Evolutionary conservation across 768 basidiomycete genomes (phyloP).

Genomic region (Sarcodon aspratus): DNA sequence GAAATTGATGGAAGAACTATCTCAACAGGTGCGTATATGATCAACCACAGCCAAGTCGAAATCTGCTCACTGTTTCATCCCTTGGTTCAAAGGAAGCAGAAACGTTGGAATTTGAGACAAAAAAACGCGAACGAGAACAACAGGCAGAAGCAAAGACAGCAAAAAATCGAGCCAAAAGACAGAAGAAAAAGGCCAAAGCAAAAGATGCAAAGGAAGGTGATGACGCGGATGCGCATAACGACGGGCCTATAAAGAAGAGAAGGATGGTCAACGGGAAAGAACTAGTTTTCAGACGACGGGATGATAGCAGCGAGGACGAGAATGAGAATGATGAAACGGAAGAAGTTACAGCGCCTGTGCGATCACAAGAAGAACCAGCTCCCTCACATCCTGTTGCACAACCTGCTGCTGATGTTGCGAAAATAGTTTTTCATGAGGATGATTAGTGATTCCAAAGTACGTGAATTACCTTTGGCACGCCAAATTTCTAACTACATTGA

Average conservation of each 20-base stretch:
- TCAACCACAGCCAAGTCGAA: background rate
- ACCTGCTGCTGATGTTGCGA: slow-evolving; percentile 22
- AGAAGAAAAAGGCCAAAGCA: slow-evolving; percentile 78
- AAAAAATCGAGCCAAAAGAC: slow-evolving; percentile 89
- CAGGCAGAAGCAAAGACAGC: slow-evolving; percentile 79
- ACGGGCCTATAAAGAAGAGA: slow-evolving; percentile 61
- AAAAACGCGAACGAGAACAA: slow-evolving; percentile 60
- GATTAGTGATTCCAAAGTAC: slow-evolving; percentile 16
- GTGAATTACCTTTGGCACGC: no score
- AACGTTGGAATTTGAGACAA: slow-evolving; percentile 62
- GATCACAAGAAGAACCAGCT: background rate
- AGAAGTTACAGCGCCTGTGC: slow-evolving; percentile 12
- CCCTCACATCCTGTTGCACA: slow-evolving; percentile 5
- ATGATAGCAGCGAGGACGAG: slow-evolving; percentile 35
- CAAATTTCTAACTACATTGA: no score
- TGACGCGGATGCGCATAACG: slow-evolving; percentile 12
- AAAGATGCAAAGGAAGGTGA: slow-evolving; percentile 25
- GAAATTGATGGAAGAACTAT: slow-evolving; percentile 78
- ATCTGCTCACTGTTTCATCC: background rate
- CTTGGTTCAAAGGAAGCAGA: slow-evolving; percentile 47
- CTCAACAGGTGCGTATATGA: slow-evolving; percentile 49
- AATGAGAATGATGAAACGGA: slow-evolving; percentile 7
- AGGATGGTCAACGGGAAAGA: slow-evolving; percentile 72
- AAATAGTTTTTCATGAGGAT: slow-evolving; percentile 40
- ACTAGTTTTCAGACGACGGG: slow-evolving; percentile 43